phyloP scores from a whole-genome alignment of 331 rosid species.

The Rhamnella rubrinervis region DNA sequence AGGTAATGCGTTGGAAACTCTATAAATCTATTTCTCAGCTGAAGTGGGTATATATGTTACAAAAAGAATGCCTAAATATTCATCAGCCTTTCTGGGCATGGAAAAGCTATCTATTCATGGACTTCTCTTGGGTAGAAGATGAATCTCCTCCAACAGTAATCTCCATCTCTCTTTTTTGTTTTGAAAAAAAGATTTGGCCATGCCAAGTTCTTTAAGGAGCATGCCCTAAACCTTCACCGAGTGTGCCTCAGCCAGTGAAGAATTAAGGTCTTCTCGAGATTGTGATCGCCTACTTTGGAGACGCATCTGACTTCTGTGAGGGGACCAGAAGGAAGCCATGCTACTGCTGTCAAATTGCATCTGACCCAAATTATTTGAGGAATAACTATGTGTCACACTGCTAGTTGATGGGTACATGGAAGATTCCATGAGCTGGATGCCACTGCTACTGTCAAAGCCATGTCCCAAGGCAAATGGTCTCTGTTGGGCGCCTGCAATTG shows the following conservation, averaged over 20 bases:
- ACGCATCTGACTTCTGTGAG: constrained; percentile 82
- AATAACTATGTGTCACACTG: constrained; percentile 82
- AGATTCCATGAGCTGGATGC: constrained; percentile 74
- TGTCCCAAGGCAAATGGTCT: constrained; percentile 58
- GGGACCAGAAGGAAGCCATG: constrained; percentile 74
- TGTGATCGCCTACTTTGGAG: constrained; percentile 97
- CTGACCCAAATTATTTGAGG: constrained; percentile 81
- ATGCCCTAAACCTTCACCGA: constrained; percentile 58
- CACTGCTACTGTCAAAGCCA: constrained; percentile 45
- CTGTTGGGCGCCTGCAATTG: constrained; percentile 49
- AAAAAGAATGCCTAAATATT: constrained; percentile 29
- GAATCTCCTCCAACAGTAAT: constrained; percentile 8
- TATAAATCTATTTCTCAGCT: neutral
- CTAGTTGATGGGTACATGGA: constrained; percentile 64
- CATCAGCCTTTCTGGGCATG: no score
- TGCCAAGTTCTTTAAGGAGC: constrained; percentile 47
- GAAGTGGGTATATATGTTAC: constrained; percentile 18
- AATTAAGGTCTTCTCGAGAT: constrained; percentile 89
- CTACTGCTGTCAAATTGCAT: constrained; percentile 62
- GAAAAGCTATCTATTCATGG: no score
- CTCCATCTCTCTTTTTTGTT: neutral
- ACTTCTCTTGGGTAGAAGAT: no score
- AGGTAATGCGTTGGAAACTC: no score
- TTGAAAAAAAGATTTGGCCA: constrained; percentile 14
- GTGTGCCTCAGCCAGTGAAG: constrained; percentile 71